Base-by-base conservation (phyloP, 345 rosid genomes). In the Litchi chinensis region DNA sequence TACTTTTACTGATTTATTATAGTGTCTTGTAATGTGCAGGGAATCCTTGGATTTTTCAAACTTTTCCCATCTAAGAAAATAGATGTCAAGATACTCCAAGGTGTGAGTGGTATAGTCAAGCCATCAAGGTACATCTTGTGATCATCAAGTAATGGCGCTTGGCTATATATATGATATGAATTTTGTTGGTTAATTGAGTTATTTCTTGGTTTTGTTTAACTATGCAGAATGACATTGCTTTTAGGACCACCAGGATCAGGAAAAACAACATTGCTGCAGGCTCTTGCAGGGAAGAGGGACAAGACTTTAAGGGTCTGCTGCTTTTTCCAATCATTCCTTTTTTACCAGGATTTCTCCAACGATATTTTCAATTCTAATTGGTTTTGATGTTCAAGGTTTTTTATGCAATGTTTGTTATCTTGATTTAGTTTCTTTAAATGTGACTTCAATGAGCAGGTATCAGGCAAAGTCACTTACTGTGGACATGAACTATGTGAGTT, bases 231-330 rank as follows among this genome's bases (percentile, higher is more conserved):
- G 92, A 76, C 89, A 63, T 75, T 91, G 74, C 91, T 91, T 60
- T 81, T 89, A 50, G 94, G 94, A 32, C 94, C 94, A 24, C 92
- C 92, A 19, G 88, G 86, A 16, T 85, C 90, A 0, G 94, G 94
- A 12, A 89, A 89, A 84, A 91, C 92, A 28, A 89, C 91, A 44
- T 62, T 91, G 72, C 82, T 91, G 56, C 89, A 79, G 28, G 87
- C 89, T 46, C 86, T 91, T 54, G 80, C 90, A 0, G 89, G 86
- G 15, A 91, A 85, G 76, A 64, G 50, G 1, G 81, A 79, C 78
- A 73, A 76, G 65, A 79, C 70, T 75, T 70, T 91, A 56, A 84
- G 89, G 87, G 90, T 87, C n/a, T 59, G 88, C 63, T 69, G 64
- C 69, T 11, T 18, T 18, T 54, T 32, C 28, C 65, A 32, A 32